Conservation (phyloP, 371 early-diverging fungal species). For the Mucor racemosus region DNA sequence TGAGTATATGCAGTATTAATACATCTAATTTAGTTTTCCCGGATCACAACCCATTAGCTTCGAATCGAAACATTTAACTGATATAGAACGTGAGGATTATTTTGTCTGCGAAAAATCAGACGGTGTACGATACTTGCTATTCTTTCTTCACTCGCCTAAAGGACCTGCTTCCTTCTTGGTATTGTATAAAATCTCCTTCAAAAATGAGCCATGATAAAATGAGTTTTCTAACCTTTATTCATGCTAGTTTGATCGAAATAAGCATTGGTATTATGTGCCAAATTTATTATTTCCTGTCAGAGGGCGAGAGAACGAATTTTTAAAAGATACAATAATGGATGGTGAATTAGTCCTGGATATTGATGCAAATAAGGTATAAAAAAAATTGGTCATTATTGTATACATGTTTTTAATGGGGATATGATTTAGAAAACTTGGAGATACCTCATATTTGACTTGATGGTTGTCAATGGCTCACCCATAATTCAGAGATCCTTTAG, state of each 20-base stretch:
- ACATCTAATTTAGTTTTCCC: conserved; percentile 67
- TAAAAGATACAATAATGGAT: conserved; percentile 78
- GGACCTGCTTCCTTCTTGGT: conserved; percentile 72
- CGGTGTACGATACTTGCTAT: conserved; percentile 80
- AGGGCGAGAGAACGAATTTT: conserved; percentile 58
- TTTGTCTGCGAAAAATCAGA: conserved; percentile 93
- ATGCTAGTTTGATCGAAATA: conserved; percentile 71
- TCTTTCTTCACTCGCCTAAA: conserved; percentile 58
- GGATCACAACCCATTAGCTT: conserved; percentile 91
- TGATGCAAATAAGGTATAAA: conserved; percentile 56
- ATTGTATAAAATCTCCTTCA: conserved; percentile 6
- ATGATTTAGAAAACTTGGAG: conserved; percentile 56
- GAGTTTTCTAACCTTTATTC: conserved; percentile 3
- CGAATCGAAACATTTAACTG: conserved; percentile 63
- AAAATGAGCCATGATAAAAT: neutral
- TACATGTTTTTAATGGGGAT: neutral
- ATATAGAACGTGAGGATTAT: conserved; percentile 79
- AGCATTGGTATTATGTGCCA: conserved; percentile 66
- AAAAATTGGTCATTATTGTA: neutral
- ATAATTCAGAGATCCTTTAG: conserved; percentile 65
- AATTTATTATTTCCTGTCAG: conserved; percentile 65
- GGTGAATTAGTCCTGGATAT: conserved; percentile 75
- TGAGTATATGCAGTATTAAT: neutral
- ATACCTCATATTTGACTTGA: conserved; percentile 73
- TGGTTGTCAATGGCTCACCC: conserved; percentile 63